A percentile compares a stretch with the other conserved stretches of the same genome.
These are phyloP conservation scores for Sonneratia alba DNA, from an alignment of 345 rosid genomes.

Conservation along the genomic window DNA sequence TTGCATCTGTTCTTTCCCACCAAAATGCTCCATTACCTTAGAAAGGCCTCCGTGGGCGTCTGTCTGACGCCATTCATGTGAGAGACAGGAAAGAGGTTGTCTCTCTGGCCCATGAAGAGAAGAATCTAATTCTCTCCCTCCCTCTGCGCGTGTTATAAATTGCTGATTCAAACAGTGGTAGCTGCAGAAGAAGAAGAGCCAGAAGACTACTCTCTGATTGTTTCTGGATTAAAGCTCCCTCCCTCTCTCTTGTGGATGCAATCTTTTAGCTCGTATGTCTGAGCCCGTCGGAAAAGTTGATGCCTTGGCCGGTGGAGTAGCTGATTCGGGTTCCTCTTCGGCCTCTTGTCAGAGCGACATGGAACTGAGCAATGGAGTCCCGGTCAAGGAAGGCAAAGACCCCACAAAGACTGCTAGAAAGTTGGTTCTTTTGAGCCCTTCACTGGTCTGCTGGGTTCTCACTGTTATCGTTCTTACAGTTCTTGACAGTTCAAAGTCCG, in stretches of 20 bases:
- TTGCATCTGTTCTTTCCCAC: too few relatives aligned
- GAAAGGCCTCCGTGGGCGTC: too few relatives aligned
- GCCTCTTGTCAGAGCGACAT: constrained; percentile 1
- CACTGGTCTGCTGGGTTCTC: neutral
- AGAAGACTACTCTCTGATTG: too few relatives aligned
- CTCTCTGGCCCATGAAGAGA: too few relatives aligned
- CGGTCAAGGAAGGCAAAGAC: constrained; percentile 28
- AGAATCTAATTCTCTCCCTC: too few relatives aligned
- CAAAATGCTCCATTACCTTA: too few relatives aligned
- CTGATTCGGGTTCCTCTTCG: neutral
- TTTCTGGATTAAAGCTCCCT: too few relatives aligned
- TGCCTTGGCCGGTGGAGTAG: neutral
- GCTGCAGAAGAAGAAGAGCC: too few relatives aligned
- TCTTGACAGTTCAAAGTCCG: neutral
- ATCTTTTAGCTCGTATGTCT: neutral
- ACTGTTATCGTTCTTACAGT: neutral
- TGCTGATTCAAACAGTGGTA: too few relatives aligned
- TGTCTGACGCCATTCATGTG: too few relatives aligned
- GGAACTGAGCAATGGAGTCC: constrained; percentile 3
- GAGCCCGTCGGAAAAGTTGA: constrained; percentile 4
- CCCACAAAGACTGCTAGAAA: constrained; percentile 49
- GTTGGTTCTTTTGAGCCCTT: constrained; percentile 13
- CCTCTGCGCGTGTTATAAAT: too few relatives aligned
- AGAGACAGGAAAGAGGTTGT: too few relatives aligned
- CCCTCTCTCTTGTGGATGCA: neutral